Evolutionary conservation across 2,329 filamentous ascomycete species (phyloP).

Genomic region (Cercospora brassicicola): DNA sequence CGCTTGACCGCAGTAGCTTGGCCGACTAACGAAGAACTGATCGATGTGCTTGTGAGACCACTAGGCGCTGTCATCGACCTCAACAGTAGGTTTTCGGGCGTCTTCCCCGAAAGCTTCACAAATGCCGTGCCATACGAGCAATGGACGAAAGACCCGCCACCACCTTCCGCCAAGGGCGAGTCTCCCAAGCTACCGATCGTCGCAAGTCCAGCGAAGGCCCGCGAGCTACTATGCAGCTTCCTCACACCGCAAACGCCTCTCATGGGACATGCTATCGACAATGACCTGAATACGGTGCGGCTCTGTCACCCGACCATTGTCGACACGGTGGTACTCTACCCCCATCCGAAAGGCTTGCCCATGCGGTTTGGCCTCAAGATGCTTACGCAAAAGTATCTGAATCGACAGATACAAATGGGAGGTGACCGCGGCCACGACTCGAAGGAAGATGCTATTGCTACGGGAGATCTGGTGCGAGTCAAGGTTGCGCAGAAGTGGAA

Average conservation of each 20-base stretch:
- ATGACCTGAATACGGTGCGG: conserved; percentile 83
- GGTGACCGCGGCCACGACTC: conserved; percentile 75
- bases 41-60: conserved; percentile 84
- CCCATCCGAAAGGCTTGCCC: conserved; percentile 74
- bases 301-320: conserved; percentile 82
- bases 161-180: conserved; percentile 20
- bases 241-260: conserved; percentile 76
- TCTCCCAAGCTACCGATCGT: conserved; percentile 64
- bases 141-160: conserved; percentile 24
- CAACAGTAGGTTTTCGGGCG: conserved; percentile 88
- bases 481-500: conserved; percentile 72
- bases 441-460: conserved; percentile 83
- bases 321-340: conserved; percentile 82
- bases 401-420: conserved; percentile 75
- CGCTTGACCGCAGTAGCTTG: conserved; percentile 86
- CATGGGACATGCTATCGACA: conserved; percentile 91
- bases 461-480: conserved; percentile 77
- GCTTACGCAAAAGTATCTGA: conserved; percentile 69
- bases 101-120: conserved; percentile 73
- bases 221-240: conserved; percentile 72
- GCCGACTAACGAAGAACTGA: conserved; percentile 70
- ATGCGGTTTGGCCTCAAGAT: conserved; percentile 73
- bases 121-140: conserved; percentile 60
- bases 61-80: conserved; percentile 82
- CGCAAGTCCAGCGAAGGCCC: conserved; percentile 70